Evolutionary conservation across 192 early-diverging fungal species (phyloP), one percentile per base, ranked within the genome.

Genomic region (Rhizoclosmatium sp.): DNA sequence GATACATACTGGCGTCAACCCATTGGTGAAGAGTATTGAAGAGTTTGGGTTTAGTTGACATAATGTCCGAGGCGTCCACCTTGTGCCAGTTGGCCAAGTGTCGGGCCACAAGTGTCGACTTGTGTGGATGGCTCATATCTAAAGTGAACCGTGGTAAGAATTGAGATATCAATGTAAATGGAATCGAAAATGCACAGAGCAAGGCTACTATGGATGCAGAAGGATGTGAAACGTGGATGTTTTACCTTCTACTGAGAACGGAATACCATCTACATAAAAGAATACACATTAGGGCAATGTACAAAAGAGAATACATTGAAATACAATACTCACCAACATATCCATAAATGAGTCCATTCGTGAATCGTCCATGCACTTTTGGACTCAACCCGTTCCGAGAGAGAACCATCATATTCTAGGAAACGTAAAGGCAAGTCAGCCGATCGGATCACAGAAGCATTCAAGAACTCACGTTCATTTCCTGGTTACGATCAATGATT

Each of bases 261-360:
- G 71, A 23, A 39, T 58, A 79, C 84, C 88, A 2, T 89, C 83
- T 23, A 92, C 90, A 65, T 86, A 84, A 72, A 92, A 91, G 0
- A 93, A n/a, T 39, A 59, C n/a, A 49, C n/a, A 2, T 12, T 1
- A 49, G 7, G 21, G 39, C 42, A 19, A 42, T 68, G 23, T 19
- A 45, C 31, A 47, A 39, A 64, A 47, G n/a, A 2, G 12, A 47
- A 19, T 45, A 2, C 10, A 42, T 41, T 47, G 56, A 60, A 75
- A 12, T 41, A 45, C 62, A 65, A 39, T 65, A 62, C 72, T 44
- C 59, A 75, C 72, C 59, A 46, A 75, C 21, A 56, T 75, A 99
- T 2, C 97, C 97, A 82, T 99, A 97, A 31, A 97, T 92, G 2
- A 99, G 80, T 3, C 97, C 97, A 83, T 97, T 97, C n/a, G 86